Evolutionary conservation across 129 eudicot genomes (phyloP), one percentile per base, ranked within the genome.

Genomic region (Chrysanthemum makinoi): DNA sequence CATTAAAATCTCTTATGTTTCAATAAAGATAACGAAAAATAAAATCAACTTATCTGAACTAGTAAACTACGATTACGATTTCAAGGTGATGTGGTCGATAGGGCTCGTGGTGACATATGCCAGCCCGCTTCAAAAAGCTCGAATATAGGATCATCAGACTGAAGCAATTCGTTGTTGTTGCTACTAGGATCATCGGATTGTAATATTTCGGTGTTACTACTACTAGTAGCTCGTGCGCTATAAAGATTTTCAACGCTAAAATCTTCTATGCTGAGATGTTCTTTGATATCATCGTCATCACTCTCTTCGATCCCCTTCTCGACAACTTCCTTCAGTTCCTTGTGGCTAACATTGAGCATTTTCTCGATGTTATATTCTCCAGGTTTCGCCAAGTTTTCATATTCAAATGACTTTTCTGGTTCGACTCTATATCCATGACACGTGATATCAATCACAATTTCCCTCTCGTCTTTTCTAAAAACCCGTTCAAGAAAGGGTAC

Each of bases 81-180:
- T 62, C 51, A 71, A 65, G 30, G 18, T 13, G 72, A 44, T 2
- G 77, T 4, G 33, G 46, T 54, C 18, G 81, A 64, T 22, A 78
- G 46, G 62, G 62, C 61, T 14, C 68, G 53, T 0, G 88, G 82
- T 15, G 81, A 80, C 82, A 56, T 73, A 46, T 80, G 82, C 88
- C 88, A 83, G 49, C 88, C 78, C 3, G 82, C 43, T 7, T 80
- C 88, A 43, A 83, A 83, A 33, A 83, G 62, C 58, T 83, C 88
- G n/a, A 76, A 64, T 10, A 83, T 83, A 0, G 84, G 85, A 80
- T 80, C 85, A 53, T 73, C 82, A 22, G 71, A 52, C 5, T 26
- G 55, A 43, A 64, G 43, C 28, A 69, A 62, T 16, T 74, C 83
- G 0, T 82, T 77, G 0, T 72, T 30, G 20, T 70, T 78, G 39